Base-by-base conservation (phyloP, 768 basidiomycete genomes). In the Wakefieldia striispora region DNA sequence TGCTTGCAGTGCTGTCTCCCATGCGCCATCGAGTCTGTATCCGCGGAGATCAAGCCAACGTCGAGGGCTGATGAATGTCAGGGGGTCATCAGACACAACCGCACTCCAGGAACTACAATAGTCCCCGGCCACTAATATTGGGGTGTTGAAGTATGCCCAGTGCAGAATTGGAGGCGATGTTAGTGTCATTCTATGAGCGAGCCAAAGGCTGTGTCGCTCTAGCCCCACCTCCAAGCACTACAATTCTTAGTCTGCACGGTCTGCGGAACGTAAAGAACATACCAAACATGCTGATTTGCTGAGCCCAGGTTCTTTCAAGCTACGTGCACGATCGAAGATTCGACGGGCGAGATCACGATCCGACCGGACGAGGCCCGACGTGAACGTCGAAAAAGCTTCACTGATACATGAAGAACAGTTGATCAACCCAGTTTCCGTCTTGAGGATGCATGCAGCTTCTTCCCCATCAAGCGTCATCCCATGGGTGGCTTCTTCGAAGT, bases 11-110 rank as follows among this genome's bases (percentile, higher is more conserved):
- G 82, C 88, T n/a, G 85, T 79, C 47, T 80, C 76, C 90, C 90
- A 92, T 33, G 78, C 75, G 49, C 83, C 81, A 10, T 68, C 63
- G 31, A 90, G 69, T 57, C 72, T 81, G 14, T 58, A 57, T 3
- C 90, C 90, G n/a, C 71, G 70, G 47, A 89, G 78, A 62, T 89
- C 86, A 35, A 88, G 67, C 90, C 89, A 91, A 16, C 89, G 80
- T 29, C 88, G 76, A 36, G 90, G 89, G 45, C 82, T 76, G 14
- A 82, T 54, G 55, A 78, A 69, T 40, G 63, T 69, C 73, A 62
- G 8, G 69, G 79, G 41, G 65, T 62, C 54, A 41, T 75, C 68
- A n/a, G 75, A 79, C 27, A 79, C 68, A 11, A 69, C 61, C 33
- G 87, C 80, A 2, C 79, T 76, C 87, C 85, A 88, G 20, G 72